Conservation (phyloP, 192 early-diverging fungal genomes). For the Coemansia sp. region DNA sequence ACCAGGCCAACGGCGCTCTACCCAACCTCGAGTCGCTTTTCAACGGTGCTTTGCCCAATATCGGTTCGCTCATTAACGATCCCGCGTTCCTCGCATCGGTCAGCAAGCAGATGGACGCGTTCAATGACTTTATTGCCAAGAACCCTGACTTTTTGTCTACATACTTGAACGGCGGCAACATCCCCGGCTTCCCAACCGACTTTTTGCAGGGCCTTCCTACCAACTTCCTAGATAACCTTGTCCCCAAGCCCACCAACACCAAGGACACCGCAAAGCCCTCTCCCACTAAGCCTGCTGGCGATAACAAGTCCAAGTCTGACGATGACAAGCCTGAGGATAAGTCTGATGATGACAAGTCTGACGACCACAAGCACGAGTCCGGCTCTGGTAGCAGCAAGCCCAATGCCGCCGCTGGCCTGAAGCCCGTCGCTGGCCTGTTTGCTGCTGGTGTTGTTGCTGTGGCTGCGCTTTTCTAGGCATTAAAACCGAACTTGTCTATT, state of each 20-base stretch:
- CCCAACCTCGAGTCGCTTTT: neutral
- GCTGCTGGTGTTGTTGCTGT: constrained; percentile 20
- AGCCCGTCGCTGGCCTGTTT: constrained; percentile 21
- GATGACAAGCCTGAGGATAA: neutral
- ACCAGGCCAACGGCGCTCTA: neutral
- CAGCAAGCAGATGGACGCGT: constrained; percentile 7
- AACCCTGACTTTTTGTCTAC: constrained; percentile 5
- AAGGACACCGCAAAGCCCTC: neutral
- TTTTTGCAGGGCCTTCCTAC: neutral
- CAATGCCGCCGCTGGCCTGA: constrained; percentile 14
- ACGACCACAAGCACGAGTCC: neutral
- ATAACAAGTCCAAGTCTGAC: neutral
- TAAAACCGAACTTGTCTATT: neutral
- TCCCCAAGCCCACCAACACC: neutral
- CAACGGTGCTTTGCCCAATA: neutral
- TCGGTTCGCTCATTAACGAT: constrained; percentile 5
- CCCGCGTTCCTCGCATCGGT: constrained; percentile 20
- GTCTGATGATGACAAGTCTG: neutral
- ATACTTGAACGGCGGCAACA: neutral
- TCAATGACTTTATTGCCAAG: constrained; percentile 6
- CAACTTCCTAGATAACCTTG: neutral
- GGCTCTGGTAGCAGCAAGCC: neutral
- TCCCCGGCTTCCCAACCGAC: constrained; percentile 1
- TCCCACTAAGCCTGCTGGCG: neutral
- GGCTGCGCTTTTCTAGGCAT: constrained; percentile 31